phyloP scores from a whole-genome alignment of 2,329 filamentous ascomycete genomes.

The Aspergillus puulaauensis region DNA sequence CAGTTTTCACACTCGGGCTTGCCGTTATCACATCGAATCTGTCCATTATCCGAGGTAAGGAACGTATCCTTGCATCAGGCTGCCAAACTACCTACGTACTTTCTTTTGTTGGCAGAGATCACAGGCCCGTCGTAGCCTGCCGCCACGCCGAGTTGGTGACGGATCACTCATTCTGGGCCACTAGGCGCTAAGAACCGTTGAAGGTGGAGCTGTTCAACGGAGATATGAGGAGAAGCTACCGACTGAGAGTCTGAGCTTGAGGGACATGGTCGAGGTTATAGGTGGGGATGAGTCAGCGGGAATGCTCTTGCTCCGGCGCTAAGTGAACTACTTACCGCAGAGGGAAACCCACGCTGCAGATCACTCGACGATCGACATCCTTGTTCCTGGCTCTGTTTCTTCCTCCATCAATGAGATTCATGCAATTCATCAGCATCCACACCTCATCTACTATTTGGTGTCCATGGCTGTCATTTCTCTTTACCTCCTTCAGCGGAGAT shows the following conservation, averaged over 20 bases:
- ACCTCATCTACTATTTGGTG: too few species aligned
- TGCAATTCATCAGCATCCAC: not conserved
- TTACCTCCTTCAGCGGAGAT: not conserved
- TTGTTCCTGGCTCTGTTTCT: not conserved
- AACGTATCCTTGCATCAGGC: not conserved
- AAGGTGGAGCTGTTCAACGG: not conserved
- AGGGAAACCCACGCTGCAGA: not conserved
- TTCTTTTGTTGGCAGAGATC: constrained; percentile 24
- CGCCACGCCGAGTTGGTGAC: constrained; percentile 6
- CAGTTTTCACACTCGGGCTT: constrained; percentile 27
- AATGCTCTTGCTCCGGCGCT: not conserved
- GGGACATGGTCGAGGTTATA: not conserved
- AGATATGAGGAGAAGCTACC: not conserved
- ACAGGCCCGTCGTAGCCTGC: constrained; percentile 18
- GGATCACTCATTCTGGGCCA: not conserved
- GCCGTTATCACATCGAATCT: constrained; percentile 27
- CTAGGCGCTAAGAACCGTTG: not conserved
- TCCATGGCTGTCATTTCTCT: not conserved
- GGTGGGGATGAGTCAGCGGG: not conserved
- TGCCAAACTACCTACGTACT: constrained; percentile 9
- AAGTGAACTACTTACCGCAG: not conserved
- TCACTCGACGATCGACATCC: not conserved
- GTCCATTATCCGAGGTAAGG: not conserved
- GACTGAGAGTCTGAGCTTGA: not conserved
- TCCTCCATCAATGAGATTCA: constrained; percentile 4